Percentiles rank a stretch among this genome's conserved stretches.
Conservation (phyloP, 2,329 filamentous ascomycete genomes). For the Sporothrix phasma region DNA sequence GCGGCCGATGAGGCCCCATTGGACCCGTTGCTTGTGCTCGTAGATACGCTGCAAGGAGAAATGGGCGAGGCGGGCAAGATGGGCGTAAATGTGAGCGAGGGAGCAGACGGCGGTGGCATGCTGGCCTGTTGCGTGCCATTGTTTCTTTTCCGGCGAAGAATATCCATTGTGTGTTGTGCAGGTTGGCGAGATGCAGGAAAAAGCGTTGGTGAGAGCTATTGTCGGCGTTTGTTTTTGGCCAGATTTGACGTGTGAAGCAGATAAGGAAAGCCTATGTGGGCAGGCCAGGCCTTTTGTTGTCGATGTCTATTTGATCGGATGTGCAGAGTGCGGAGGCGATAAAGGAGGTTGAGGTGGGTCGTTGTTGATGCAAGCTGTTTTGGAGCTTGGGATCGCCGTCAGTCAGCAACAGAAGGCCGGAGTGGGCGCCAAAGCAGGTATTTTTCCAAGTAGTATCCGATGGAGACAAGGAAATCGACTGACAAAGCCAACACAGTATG, state of each 20-base stretch:
- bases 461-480: not conserved
- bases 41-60: not conserved
- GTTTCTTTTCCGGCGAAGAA: constrained; percentile 15
- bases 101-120: constrained; percentile 5
- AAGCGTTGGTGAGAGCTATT: not conserved
- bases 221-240: not conserved
- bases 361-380: constrained; percentile 4
- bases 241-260: not conserved
- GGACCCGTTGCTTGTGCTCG: not conserved
- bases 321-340: constrained; percentile 1
- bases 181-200: not conserved
- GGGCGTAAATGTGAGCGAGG: constrained; percentile 8
- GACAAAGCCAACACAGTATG: not conserved
- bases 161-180: constrained; percentile 14
- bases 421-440: not conserved
- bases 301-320: not conserved
- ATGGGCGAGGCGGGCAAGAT: not conserved
- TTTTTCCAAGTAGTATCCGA: not conserved
- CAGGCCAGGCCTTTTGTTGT: not conserved
- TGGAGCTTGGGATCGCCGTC: constrained; percentile 7
- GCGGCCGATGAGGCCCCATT: not conserved
- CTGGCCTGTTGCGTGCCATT: not conserved
- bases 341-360: constrained; percentile 1
- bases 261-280: not conserved
- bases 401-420: constrained; percentile 11